Base-by-base conservation (phyloP, 371 early-diverging fungal genomes). In the Mucor plumbeus region DNA sequence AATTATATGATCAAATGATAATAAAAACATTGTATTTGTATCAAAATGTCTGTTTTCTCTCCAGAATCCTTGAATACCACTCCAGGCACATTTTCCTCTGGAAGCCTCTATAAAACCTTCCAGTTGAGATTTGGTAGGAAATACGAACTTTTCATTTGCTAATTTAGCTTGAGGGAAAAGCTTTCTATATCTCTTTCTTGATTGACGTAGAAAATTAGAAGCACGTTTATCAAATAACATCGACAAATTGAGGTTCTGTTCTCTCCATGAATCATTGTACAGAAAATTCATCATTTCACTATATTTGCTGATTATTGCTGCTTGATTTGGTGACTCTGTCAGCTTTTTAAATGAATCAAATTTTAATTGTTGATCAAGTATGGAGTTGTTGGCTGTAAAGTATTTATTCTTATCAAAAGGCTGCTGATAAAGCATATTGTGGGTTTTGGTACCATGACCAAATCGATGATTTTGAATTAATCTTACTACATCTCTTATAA, bases 1-100 rank as follows among this genome's bases (percentile, higher is more conserved):
- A 3, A 43, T 33, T 5, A 58, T 58, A 15, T 68, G 68, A 58
- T 68, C 68, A 41, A 68, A 19, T 6, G 62, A 34, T 15, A 66
- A 21, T 35, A 21, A 26, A 41, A 54, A 54, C 1, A 54, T 53
- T 6, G 9, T 7, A 2, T 44, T 44, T 44, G 13, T 5, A n/a
- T 14, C 0, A 13, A 13, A 21, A 1, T n/a, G 19, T 3, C 0
- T 26, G 0, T 50, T 14, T 43, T 6, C 1, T 43, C 15, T 14
- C 50, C 50, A 50, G 1, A 9, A 10, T 21, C 50, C 50, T 7
- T 13, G 50, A 3, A 50, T 10, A 21, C 50, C 50, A 50, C 50
- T 50, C 26, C 19, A 17, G 2, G 26, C 7, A 10, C 50, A 50
- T 7, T 17, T 8, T 21, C 26, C 50, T 0, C 21, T 50, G 0